These are phyloP conservation scores for Candida boleticola DNA, from an alignment of 805 yeast genomes.

Conservation along the genomic window DNA sequence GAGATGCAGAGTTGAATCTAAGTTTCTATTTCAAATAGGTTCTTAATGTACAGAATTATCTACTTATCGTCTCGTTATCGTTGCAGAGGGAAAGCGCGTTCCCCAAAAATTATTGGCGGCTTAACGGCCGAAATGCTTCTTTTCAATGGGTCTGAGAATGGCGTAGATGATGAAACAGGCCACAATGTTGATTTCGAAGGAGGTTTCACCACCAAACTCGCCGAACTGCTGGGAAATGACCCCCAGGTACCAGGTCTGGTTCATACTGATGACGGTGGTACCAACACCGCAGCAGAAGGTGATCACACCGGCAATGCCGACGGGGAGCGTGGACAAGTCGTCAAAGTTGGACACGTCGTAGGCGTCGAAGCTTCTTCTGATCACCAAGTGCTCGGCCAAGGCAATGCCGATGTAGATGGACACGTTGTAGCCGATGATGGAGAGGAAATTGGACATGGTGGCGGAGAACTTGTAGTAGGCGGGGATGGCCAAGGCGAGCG, in stretches of 20 bases:
- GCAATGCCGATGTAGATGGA: conserved; percentile 32
- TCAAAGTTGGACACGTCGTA: conserved; percentile 26
- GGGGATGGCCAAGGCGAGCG: conserved; percentile 33
- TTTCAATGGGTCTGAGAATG: conserved; percentile 27
- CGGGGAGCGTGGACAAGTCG: conserved; percentile 21
- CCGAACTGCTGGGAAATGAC: conserved; percentile 25
- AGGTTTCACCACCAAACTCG: conserved; percentile 26
- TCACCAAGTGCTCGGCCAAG: conserved; percentile 27
- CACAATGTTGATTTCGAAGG: conserved; percentile 27
- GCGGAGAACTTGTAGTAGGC: conserved; percentile 31
- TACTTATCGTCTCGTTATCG: too few species aligned
- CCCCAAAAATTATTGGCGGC: not conserved
- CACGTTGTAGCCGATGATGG: conserved; percentile 30
- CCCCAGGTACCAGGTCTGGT: conserved; percentile 34
- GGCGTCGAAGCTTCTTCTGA: conserved; percentile 22
- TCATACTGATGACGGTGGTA: conserved; percentile 31
- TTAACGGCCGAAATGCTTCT: conserved; percentile 17
- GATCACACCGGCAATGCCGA: conserved; percentile 29
- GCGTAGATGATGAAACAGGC: conserved; percentile 28
- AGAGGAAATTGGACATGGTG: conserved; percentile 31
- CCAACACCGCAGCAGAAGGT: conserved; percentile 31
- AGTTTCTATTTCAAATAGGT: not conserved
- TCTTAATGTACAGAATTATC: not conserved
- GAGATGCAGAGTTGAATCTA: too few species aligned
- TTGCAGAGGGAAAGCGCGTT: too few species aligned